Base-by-base conservation (phyloP, 2,329 filamentous ascomycete species). In the Fusarium udum region DNA sequence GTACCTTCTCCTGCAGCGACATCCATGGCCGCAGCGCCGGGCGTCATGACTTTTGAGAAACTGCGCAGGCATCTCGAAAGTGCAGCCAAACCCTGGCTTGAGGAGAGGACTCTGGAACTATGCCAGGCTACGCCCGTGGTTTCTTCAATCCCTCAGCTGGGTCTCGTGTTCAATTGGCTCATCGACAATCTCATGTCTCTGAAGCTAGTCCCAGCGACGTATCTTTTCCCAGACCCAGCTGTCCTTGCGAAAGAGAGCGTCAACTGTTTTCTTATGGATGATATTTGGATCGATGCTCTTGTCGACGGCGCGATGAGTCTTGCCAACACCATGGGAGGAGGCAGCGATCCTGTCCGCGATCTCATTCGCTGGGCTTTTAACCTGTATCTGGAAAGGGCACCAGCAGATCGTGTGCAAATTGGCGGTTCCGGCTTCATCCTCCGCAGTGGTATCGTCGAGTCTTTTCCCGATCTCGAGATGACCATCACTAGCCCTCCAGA, bases 81-180 rank as follows among this genome's bases (percentile, higher is more conserved):
- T 1, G 20, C 52, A 32, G 52, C 52, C 4, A 24, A 20, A 2
- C 52, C 52, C 8, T 56, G 37, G 16, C 37, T 56, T 24, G 2
- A 43, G 2, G 52, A 4, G 1, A 56, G 10, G 9, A 56, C 52
- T 6, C 22, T 20, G 26, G 52, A 56, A 8, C 16, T 56, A 7
- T 56, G 52, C 22, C 1, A 56, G 26, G 7, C 52, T 4, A 7
- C 1, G 8, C 26, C 52, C 0, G 7, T 14, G 0, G 14, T 56
- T 31, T 56, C 52, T 24, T 56, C 52, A 24, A 56, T 56, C 4
- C 52, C 52, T 24, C 52, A 56, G 22, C 13, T 56, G 26, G 52
- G 14, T 1, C 52, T 56, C 8, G 52, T 56, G 26, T 43, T 56
- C 22, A 56, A 56, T 6, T 56, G 52, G 52, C 37, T 56, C 2